Evolutionary conservation across 805 yeast species (phyloP).

Genomic region (Lachancea fermentati): DNA sequence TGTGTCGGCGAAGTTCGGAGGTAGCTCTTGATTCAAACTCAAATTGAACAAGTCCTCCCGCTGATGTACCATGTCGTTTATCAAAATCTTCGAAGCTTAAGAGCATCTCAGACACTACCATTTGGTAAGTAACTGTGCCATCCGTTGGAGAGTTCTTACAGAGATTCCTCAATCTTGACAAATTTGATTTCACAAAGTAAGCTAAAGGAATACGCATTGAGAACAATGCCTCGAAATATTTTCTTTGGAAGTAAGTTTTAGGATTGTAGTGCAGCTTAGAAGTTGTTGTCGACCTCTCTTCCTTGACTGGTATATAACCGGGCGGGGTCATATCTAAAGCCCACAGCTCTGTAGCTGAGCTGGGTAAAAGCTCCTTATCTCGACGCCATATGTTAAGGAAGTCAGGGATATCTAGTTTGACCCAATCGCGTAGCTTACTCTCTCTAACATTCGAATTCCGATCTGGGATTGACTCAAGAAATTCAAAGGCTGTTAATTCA

Average conservation of each 20-base stretch:
- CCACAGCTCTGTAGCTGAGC: conserved; percentile 1
- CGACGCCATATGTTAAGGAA: conserved; percentile 7
- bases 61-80: conserved; percentile 32
- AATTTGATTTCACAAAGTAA: conserved; percentile 44
- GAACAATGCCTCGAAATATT: conserved; percentile 35
- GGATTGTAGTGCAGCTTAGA: conserved; percentile 14
- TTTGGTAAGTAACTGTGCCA: conserved; percentile 14
- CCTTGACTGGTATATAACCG: background rate
- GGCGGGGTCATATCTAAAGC: conserved; percentile 8
- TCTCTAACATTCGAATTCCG: background rate
- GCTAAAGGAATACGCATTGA: conserved; percentile 33
- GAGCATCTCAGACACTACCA: conserved; percentile 29
- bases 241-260: conserved; percentile 22
- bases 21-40: conserved; percentile 13
- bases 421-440: conserved; percentile 2
- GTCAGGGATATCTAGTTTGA: conserved; percentile 3
- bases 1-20: conserved; percentile 16
- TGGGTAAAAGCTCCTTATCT: conserved; percentile 2
- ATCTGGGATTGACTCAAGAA: background rate
- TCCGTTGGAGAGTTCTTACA: conserved; percentile 28
- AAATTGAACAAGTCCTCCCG: conserved; percentile 29
- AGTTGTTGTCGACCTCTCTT: background rate
- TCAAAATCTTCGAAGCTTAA: conserved; percentile 39
- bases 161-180: conserved; percentile 41
- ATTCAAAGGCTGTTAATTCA: background rate